Evolutionary conservation across 306 rosid species (phyloP), one percentile per base, ranked within the genome.

Genomic region (Parietaria judaica): DNA sequence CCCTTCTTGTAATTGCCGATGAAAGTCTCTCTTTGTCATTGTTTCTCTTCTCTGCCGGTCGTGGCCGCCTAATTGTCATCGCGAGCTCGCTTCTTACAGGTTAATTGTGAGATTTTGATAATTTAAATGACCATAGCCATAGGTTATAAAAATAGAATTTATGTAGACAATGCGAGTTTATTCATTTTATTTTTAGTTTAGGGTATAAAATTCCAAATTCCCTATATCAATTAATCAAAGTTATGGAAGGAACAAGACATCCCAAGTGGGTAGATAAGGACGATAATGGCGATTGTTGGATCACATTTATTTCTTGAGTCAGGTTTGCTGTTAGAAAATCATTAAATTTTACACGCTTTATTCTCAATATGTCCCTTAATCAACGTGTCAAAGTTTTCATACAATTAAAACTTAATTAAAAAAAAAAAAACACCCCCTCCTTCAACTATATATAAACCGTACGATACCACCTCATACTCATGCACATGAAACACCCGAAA

Each of bases 251-350:
- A 9, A 53, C 57, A 9, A 59, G 5, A 7, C 51, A 11, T 11
- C 45, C 16, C 41, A 11, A 46, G 41, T 61, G 55, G 55, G 66
- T 61, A 61, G 66, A n/a, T 61, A 51, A 11, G 15, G 66, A 14
- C 36, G 66, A 14, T 61, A 16, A 61, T 46, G 54, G 54, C 17
- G 66, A 61, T 61, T 23, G 66, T 46, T 61, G 66, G 55, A 7
- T 61, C 34, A 45, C 66, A 61, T 61, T 61, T 61, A 61, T 61
- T 23, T 61, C 66, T 3, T 15, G 14, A 47, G 16, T 46, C 66
- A 61, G 31, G 36, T 59, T 16, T 61, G 39, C 49, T 12, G 55
- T 61, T 47, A 43, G 55, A 48, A 45, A 47, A 4, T 3, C 54
- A 61, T 15, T 16, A 61, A 45, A 45, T 45, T 7, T 48, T 3